Conservation (phyloP, 2,329 filamentous ascomycete genomes). For the Coniochaeta sp. region DNA sequence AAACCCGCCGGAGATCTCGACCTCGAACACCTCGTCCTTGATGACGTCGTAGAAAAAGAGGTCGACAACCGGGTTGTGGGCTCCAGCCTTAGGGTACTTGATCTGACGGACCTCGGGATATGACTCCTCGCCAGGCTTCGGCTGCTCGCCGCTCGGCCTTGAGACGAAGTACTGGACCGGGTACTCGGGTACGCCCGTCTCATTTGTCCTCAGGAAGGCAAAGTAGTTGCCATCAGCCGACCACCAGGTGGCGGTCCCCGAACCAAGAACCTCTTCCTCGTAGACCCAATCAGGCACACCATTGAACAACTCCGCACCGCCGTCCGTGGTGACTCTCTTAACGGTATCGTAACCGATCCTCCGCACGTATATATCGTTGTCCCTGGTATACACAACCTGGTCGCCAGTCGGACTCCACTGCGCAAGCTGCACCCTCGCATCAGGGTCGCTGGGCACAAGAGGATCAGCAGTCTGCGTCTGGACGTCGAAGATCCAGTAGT, state of each 20-base stretch:
- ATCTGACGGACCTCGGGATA: slow-evolving; percentile 89
- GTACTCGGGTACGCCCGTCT: slow-evolving; percentile 84
- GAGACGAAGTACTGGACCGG: slow-evolving; percentile 91
- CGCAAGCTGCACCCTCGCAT: slow-evolving; percentile 71
- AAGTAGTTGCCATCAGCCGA: slow-evolving; percentile 82
- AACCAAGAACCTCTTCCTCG: slow-evolving; percentile 73
- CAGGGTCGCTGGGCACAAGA: slow-evolving; percentile 61
- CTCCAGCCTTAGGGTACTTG: slow-evolving; percentile 95
- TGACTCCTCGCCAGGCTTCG: slow-evolving; percentile 66
- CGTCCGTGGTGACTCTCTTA: slow-evolving; percentile 75
- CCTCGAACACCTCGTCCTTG: slow-evolving; percentile 70
- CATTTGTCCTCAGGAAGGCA: slow-evolving; percentile 89
- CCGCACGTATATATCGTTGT: slow-evolving; percentile 86
- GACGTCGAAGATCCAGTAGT: slow-evolving; percentile 92
- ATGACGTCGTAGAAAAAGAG: slow-evolving; percentile 82
- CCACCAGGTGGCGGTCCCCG: slow-evolving; percentile 90
- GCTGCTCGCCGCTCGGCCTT: slow-evolving; percentile 67
- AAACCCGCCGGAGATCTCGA: slow-evolving; percentile 73
- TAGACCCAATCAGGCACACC: slow-evolving; percentile 98
- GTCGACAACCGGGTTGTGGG: slow-evolving; percentile 85
- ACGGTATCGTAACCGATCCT: slow-evolving; percentile 50
- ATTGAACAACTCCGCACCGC: slow-evolving; percentile 84
- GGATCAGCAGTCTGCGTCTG: slow-evolving; percentile 69
- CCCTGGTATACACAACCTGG: slow-evolving; percentile 78
- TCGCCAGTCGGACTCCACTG: slow-evolving; percentile 85